A percentile compares a stretch with the other conserved stretches of the same genome.
Conservation (phyloP, 1,284 basidiomycete genomes). For the Hypsizygus ulmarius region DNA sequence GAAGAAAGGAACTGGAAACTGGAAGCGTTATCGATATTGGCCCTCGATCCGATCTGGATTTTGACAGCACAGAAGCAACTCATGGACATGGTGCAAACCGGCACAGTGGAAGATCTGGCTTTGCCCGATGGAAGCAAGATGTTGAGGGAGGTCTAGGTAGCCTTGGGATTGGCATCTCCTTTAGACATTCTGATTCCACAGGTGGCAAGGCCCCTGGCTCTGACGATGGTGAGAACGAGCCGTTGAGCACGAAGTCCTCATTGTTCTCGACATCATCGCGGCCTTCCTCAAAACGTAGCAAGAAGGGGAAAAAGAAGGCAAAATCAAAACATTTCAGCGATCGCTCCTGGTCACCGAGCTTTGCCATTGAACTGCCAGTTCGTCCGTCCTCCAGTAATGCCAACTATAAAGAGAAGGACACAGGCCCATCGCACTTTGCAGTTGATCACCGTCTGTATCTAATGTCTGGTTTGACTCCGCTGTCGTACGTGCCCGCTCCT, state of each 20-base stretch:
- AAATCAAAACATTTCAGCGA: slow-evolving; percentile 21
- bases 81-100: slow-evolving; percentile 17
- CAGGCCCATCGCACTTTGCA: slow-evolving; percentile 8
- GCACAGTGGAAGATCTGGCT: slow-evolving; percentile 33
- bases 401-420: slow-evolving; percentile 16
- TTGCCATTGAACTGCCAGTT: slow-evolving; percentile 33
- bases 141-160: slow-evolving; percentile 32
- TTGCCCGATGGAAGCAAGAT: slow-evolving; percentile 41
- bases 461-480: slow-evolving; percentile 26
- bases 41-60: slow-evolving; percentile 18
- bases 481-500: slow-evolving; percentile 31
- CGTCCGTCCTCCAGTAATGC: slow-evolving; percentile 19
- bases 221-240: slow-evolving; percentile 25
- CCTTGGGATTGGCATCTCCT: slow-evolving; percentile 35
- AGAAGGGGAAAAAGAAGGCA: slow-evolving; percentile 36
- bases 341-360: slow-evolving; percentile 34
- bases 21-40: slow-evolving; percentile 31
- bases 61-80: slow-evolving; percentile 11
- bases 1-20: slow-evolving; percentile 27
- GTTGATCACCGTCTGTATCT: slow-evolving; percentile 13
- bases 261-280: slow-evolving; percentile 19
- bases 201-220: slow-evolving; percentile 27
- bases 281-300: slow-evolving; percentile 22
- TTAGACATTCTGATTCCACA: slow-evolving; percentile 37
- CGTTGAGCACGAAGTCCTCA: slow-evolving; percentile 21